Evolutionary conservation across 1,139 yeast genomes (phyloP).

Genomic region (Suhomyces panamericanus): DNA sequence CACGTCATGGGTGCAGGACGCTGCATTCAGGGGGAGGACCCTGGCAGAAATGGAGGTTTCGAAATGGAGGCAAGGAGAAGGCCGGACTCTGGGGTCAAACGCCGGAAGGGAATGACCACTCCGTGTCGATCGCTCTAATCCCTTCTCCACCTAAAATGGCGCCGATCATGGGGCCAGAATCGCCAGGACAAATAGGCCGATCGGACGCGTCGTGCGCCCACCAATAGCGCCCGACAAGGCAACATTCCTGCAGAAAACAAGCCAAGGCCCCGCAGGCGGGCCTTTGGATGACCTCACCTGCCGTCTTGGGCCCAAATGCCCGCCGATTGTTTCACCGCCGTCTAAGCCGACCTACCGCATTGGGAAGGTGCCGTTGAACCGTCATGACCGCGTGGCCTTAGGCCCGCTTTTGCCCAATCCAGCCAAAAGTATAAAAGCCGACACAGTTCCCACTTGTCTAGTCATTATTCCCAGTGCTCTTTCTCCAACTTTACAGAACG

Average conservation of each 20-base stretch:
- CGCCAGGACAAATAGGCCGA: not conserved
- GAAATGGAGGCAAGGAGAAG: no score
- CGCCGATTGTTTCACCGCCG: not conserved
- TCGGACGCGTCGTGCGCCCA: not conserved
- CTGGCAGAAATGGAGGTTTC: no score
- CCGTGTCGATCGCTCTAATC: no score
- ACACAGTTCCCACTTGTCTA: not conserved
- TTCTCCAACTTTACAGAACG: no score
- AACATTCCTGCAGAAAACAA: not conserved
- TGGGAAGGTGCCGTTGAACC: constrained; percentile 4
- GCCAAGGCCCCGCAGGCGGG: not conserved
- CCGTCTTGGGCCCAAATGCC: not conserved
- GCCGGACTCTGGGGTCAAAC: no score
- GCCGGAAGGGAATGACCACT: no score
- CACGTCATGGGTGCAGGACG: not conserved
- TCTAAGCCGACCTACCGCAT: constrained; percentile 1
- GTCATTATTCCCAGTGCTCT: no score
- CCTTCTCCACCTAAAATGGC: no score
- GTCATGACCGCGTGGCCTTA: not conserved
- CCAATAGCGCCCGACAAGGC: not conserved
- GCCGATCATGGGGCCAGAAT: no score
- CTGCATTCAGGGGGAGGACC: not conserved
- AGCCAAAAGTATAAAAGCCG: constrained; percentile 9
- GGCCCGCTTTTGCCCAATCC: constrained; percentile 3
- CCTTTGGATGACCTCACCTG: constrained; percentile 1